Evolutionary conservation across 805 yeast genomes (phyloP), one percentile per base, ranked within the genome.

Genomic region (Kodamaea hsintzibuensis): DNA sequence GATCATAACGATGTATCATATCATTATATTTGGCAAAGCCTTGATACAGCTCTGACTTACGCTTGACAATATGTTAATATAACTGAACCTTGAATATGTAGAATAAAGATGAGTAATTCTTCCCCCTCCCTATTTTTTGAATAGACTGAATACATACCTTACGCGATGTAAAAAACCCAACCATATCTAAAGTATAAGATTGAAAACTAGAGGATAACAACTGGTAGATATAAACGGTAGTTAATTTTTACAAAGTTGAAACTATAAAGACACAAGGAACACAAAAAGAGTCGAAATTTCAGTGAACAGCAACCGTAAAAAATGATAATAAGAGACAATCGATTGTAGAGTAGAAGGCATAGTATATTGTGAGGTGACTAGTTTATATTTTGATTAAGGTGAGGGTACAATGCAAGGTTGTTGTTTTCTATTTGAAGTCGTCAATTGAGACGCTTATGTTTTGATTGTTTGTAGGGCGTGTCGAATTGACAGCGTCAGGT

Each of bases 1-100:
- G 63, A 55, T 62, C 54, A 35, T 51, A 51, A 25, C 62, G 51
- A 47, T 63, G 58, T 46, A 66, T 50, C 51, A 70, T 73, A 12
- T 66, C 67, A 14, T 62, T 57, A 56, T 73, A 72, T 55, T 62
- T 70, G 51, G 65, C 61, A 55, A 73, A 73, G 17, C 78, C 78
- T 43, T 72, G 74, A 57, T 65, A 66, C 30, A 56, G 40, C 35
- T 63, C 64, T 6, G 49, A 43, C 47, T 54, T 64, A 56, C 58
- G 52, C 60, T 57, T 30, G 25, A 9, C 30, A 16, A 2, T 12
- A 12, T 22, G 58, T 55, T 55, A 55, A 54, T 55, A 42, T 12
- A 8, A 17, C 9, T 13, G 40, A 10, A 19, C 13, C 25, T 35
- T 16, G 14, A 16, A 14, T 18, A 19, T 10, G 38, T 9, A 9